Conservation (phyloP, 345 rosid genomes). For the Clarkia xantiana region DNA sequence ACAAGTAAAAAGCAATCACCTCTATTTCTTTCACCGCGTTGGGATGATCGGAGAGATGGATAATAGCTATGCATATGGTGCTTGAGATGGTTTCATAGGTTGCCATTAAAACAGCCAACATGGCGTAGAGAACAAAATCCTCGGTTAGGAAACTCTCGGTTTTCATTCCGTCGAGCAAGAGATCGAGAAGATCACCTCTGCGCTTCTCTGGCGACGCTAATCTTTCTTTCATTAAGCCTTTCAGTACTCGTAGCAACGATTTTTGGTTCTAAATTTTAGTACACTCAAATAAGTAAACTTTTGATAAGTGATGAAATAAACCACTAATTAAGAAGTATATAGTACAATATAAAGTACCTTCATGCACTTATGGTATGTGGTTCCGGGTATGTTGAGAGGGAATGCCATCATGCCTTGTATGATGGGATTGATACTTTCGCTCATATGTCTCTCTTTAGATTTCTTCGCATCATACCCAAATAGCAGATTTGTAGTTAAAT, state of each 20-base stretch:
- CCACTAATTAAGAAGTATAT: too few relatives aligned
- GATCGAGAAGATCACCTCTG: slow-evolving; percentile 20
- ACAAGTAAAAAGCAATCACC: too few relatives aligned
- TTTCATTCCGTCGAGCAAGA: slow-evolving; percentile 14
- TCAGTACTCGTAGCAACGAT: slow-evolving; percentile 11
- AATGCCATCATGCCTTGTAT: slow-evolving; percentile 16
- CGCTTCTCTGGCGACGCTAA: slow-evolving; percentile 6
- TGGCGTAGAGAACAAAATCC: slow-evolving; percentile 11
- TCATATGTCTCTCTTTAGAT: slow-evolving; percentile 1
- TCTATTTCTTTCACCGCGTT: slow-evolving; percentile 16
- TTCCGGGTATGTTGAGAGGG: slow-evolving; percentile 24
- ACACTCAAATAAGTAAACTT: too few relatives aligned
- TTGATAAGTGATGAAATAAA: too few relatives aligned
- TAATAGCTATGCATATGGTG: slow-evolving; percentile 15
- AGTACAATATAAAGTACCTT: too few relatives aligned
- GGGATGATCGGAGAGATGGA: slow-evolving; percentile 18
- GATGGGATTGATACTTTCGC: slow-evolving; percentile 3
- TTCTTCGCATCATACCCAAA: slow-evolving; percentile 16
- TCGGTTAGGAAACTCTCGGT: slow-evolving; percentile 11
- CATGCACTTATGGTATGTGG: slow-evolving; percentile 13
- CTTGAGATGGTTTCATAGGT: slow-evolving; percentile 23
- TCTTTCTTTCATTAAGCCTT: slow-evolving; percentile 12
- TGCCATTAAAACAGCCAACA: slow-evolving; percentile 18
- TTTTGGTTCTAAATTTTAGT: slow-evolving; percentile 14
- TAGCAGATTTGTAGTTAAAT: slow-evolving; percentile 8